These are phyloP conservation scores for Coniophora puteana DNA, from an alignment of 1,284 basidiomycete genomes.

Conservation along the genomic window DNA sequence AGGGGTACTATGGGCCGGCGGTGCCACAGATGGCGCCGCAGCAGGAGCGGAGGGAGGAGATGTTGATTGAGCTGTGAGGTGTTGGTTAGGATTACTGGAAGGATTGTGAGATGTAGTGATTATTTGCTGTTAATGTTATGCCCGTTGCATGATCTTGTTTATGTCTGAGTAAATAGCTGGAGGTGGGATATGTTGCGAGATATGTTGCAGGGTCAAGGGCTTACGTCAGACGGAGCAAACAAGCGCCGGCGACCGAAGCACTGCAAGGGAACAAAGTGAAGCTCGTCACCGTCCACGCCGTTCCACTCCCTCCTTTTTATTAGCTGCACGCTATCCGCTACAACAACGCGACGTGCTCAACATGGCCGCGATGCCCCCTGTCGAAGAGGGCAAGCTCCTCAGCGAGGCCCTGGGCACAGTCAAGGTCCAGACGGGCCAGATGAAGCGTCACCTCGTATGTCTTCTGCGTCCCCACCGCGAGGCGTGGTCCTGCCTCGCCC, in stretches of 20 bases:
- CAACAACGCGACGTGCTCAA: too few relatives aligned
- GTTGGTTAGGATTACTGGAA: too few relatives aligned
- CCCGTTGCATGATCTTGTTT: too few relatives aligned
- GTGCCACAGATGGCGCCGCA: slow-evolving; percentile 39
- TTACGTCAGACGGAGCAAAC: too few relatives aligned
- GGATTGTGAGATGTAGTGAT: not conserved
- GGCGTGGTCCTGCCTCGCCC: not conserved
- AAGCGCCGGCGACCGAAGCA: too few relatives aligned
- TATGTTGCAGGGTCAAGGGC: too few relatives aligned
- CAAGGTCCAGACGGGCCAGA: slow-evolving; percentile 91
- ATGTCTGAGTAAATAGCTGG: too few relatives aligned
- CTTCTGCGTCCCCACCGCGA: slow-evolving; percentile 1
- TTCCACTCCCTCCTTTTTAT: too few relatives aligned
- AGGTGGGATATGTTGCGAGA: too few relatives aligned
- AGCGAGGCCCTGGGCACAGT: slow-evolving; percentile 82
- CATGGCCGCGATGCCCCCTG: slow-evolving; percentile 32
- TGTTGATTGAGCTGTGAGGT: slow-evolving; percentile 71
- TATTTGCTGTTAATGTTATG: slow-evolving; percentile 4
- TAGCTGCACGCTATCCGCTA: too few relatives aligned
- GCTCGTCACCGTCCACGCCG: too few relatives aligned
- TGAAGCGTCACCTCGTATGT: slow-evolving; percentile 87
- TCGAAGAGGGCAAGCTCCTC: slow-evolving; percentile 77
- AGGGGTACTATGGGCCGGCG: slow-evolving; percentile 45
- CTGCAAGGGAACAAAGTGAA: too few relatives aligned
- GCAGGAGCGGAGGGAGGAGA: slow-evolving; percentile 76